Base-by-base conservation (phyloP, 106 monocot genomes). In the Apostasia ramifera region DNA sequence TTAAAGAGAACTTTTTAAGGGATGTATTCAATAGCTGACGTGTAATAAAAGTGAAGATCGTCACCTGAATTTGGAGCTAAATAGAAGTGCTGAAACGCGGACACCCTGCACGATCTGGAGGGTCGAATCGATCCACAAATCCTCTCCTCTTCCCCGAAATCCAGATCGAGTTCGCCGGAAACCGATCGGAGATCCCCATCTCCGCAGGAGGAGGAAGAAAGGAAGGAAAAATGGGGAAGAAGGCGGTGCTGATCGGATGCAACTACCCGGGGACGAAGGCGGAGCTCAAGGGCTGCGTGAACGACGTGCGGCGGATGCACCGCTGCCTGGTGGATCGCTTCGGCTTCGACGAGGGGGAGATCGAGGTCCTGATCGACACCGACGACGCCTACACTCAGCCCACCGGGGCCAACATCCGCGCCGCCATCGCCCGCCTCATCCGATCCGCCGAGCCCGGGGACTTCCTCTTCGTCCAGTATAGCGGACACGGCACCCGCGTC, bases 251-350 rank as follows among this genome's bases (percentile, higher is more conserved):
- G 56, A 55, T 80, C 5, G 74, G 80, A 2, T 69, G 67, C 70
- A 80, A 80, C 70, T 80, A 80, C 80, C 74, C 80, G 11, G 74
- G 70, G 37, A 74, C 91, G 7, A 82, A 87, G 51, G 84, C 77
- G 12, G 91, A 91, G 81, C 83, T 91, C 53, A 79, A 75, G 56
- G 91, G 91, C 13, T 91, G 91, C 86, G 63, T 87, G 79, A 91
- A 91, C 86, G 91, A 87, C 70, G 91, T 91, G 37, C 44, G 3
- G 43, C 76, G 86, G 14, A 86, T 91, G 83, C 81, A 66, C 57
- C 81, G 72, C 9, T 79, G 71, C 68, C 79, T 91, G 4, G 47
- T 91, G 66, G 57, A 91, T 9, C 84, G 77, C 9, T 91, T 67
- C 79, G 81, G 79, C 26, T 91, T 91, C 77, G 53, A 57, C 48